These are phyloP conservation scores for Fusarium torreyae DNA, from an alignment of 2,329 filamentous ascomycete genomes.

Conservation along the genomic window DNA sequence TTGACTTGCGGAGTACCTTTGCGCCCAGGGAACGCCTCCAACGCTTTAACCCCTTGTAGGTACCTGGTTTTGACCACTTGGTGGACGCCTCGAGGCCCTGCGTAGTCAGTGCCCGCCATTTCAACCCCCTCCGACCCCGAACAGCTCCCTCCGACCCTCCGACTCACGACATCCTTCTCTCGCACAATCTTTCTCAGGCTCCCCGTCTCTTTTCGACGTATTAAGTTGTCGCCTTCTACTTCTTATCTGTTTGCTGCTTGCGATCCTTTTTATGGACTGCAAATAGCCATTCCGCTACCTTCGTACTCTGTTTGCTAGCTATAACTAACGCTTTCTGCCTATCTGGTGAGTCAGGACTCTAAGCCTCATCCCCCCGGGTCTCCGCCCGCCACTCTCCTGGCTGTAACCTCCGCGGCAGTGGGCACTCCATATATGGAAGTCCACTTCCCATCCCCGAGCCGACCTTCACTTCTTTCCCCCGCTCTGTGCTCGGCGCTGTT, in stretches of 20 bases:
- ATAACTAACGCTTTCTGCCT: slow-evolving; percentile 37
- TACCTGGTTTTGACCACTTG: slow-evolving; percentile 29
- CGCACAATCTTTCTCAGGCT: slow-evolving; percentile 45
- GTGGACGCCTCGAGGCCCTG: slow-evolving; percentile 38
- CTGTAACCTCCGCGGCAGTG: slow-evolving; percentile 36
- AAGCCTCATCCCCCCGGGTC: slow-evolving; percentile 30
- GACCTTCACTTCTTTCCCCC: slow-evolving; percentile 35
- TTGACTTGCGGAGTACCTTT: slow-evolving; percentile 34
- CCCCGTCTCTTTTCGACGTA: slow-evolving; percentile 35
- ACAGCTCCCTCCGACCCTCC: slow-evolving; percentile 45
- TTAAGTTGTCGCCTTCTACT: slow-evolving; percentile 20
- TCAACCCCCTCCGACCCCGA: slow-evolving; percentile 48
- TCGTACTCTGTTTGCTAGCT: slow-evolving; percentile 8
- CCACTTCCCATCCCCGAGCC: slow-evolving; percentile 42
- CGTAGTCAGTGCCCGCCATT: slow-evolving; percentile 48
- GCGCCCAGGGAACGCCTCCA: slow-evolving; percentile 31
- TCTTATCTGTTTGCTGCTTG: slow-evolving; percentile 11
- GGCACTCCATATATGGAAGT: slow-evolving; percentile 45
- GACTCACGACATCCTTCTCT: slow-evolving; percentile 46
- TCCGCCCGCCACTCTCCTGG: slow-evolving; percentile 40
- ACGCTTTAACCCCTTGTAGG: slow-evolving; percentile 38
- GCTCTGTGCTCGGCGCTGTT: slow-evolving; percentile 33
- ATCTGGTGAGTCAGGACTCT: slow-evolving; percentile 45
- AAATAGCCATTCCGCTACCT: slow-evolving; percentile 31
- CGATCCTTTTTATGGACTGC: slow-evolving; percentile 44